phyloP scores from a whole-genome alignment of 495 filamentous ascomycete species.

The Penicillium waksmanii region DNA sequence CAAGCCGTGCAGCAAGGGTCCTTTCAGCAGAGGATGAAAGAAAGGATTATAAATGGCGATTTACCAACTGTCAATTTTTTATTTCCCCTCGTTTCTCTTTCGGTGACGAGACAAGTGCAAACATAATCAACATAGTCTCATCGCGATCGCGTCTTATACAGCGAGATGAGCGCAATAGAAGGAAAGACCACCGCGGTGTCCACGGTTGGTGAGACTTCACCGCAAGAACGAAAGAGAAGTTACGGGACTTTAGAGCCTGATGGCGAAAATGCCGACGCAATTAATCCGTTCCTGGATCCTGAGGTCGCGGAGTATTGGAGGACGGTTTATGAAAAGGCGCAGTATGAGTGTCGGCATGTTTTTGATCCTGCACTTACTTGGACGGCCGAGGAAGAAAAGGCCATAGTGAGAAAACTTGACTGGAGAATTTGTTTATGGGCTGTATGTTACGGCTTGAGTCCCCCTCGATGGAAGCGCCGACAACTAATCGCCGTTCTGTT shows the following conservation, averaged over 20 bases:
- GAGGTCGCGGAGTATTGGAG: conserved; percentile 50
- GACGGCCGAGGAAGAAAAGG: conserved; percentile 57
- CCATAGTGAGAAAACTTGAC: conserved; percentile 55
- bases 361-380: conserved; percentile 58
- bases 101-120: not conserved
- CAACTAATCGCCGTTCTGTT: too few relatives aligned
- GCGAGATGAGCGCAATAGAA: not conserved
- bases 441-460: conserved; percentile 35
- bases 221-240: conserved; percentile 1
- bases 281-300: conserved; percentile 49
- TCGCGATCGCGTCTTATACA: not conserved
- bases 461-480: too few relatives aligned
- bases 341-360: conserved; percentile 59
- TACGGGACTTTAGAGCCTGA: conserved; percentile 11
- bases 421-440: conserved; percentile 56
- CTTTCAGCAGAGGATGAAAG: not conserved
- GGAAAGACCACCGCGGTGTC: not conserved
- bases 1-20: not conserved
- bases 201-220: not conserved
- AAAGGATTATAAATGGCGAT: not conserved
- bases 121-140: not conserved
- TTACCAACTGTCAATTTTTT: not conserved
- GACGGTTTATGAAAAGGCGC: conserved; percentile 50
- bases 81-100: not conserved
- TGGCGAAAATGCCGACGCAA: not conserved